These are phyloP conservation scores for Verbascum thapsus DNA, from an alignment of 257 asterid species.

Conservation along the genomic window DNA sequence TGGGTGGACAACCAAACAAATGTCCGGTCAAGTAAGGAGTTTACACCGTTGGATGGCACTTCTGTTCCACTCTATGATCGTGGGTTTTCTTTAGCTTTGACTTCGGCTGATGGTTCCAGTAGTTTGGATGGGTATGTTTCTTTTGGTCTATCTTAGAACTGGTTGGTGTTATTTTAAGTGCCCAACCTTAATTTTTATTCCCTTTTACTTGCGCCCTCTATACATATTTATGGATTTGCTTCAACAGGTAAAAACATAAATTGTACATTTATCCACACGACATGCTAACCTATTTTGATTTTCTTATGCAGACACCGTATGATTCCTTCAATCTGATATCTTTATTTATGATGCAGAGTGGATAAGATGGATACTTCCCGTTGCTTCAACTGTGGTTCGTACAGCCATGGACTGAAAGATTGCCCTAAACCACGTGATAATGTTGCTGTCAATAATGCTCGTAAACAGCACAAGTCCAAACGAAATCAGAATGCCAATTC, in stretches of 20 bases:
- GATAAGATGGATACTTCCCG: conserved; percentile 66
- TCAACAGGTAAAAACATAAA: background rate
- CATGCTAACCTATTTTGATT: background rate
- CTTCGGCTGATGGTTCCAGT: conserved; percentile 64
- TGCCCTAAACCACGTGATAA: conserved; percentile 91
- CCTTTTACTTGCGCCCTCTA: too few species aligned
- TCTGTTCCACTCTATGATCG: conserved; percentile 92
- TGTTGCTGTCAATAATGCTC: conserved; percentile 81
- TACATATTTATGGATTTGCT: background rate
- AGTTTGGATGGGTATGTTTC: conserved; percentile 62
- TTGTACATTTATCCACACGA: conserved; percentile 1
- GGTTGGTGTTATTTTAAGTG: conserved; percentile 10
- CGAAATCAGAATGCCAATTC: conserved; percentile 62
- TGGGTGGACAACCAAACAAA: conserved; percentile 74
- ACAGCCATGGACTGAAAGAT: conserved; percentile 83
- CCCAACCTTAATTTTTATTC: background rate
- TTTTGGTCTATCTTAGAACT: conserved; percentile 19
- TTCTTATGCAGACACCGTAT: conserved; percentile 8
- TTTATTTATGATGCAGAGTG: conserved; percentile 48
- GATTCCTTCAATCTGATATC: conserved; percentile 31
- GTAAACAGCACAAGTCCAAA: conserved; percentile 70
- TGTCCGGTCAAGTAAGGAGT: conserved; percentile 46
- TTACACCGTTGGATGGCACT: conserved; percentile 63
- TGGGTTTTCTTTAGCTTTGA: conserved; percentile 80
- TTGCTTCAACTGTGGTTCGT: conserved; percentile 94